Evolutionary conservation across 225 moss, liverwort and hornwort genomes (phyloP).

Genomic region (Straminergon stramineum): DNA sequence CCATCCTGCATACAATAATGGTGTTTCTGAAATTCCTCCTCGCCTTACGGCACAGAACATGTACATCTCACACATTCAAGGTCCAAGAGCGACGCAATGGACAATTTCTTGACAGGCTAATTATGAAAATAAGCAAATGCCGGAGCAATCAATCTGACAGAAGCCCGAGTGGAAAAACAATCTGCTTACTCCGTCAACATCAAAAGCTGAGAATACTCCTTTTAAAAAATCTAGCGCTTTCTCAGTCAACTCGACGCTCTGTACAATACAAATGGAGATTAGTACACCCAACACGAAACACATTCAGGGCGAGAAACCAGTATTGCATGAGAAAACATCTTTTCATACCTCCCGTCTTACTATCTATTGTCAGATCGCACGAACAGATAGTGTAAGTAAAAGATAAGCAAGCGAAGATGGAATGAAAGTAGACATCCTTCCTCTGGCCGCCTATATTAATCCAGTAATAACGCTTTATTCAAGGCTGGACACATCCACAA

Average conservation of each 20-base stretch:
- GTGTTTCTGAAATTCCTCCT: neutral
- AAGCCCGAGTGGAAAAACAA: neutral
- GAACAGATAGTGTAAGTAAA: neutral
- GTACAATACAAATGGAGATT: conserved; percentile 8
- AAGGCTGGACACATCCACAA: neutral
- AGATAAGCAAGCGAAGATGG: neutral
- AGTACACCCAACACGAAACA: neutral
- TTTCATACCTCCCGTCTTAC: neutral
- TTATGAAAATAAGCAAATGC: neutral
- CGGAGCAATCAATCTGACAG: neutral
- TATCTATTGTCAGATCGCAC: neutral
- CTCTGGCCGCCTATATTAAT: neutral
- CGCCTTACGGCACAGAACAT: neutral
- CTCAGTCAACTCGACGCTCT: conserved; percentile 85
- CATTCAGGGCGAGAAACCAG: neutral
- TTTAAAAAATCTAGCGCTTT: conserved; percentile 68
- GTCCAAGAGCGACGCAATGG: neutral
- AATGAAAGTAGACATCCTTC: neutral
- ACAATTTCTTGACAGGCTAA: neutral
- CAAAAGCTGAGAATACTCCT: conserved; percentile 63
- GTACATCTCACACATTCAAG: neutral
- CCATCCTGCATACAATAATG: conserved; percentile 52
- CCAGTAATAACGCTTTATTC: neutral
- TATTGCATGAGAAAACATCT: neutral
- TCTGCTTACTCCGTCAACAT: conserved; percentile 71